Conservation (phyloP, 169 alveolate species). For the Toxoplasma gondii region DNA sequence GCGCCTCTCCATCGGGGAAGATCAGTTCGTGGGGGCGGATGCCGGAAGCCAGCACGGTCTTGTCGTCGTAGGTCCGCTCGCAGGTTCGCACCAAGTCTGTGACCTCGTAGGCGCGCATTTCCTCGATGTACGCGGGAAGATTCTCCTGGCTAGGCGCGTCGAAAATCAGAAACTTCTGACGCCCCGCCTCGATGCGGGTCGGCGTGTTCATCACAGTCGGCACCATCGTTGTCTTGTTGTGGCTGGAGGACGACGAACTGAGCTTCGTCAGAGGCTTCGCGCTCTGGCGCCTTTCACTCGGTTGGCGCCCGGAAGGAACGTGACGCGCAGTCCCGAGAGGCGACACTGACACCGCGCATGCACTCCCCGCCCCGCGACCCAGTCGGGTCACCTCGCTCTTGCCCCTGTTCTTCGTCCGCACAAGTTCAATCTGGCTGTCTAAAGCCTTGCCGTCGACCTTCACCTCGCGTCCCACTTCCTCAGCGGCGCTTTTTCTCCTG, state of each 20-base stretch:
- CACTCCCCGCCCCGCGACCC: too few relatives aligned
- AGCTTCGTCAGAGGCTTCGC: background rate
- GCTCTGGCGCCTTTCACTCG: too few relatives aligned
- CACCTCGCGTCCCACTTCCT: too few relatives aligned
- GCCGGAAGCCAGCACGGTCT: constrained; percentile 74
- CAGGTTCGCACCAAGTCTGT: constrained; percentile 91
- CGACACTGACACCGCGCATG: too few relatives aligned
- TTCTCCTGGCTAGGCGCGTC: constrained; percentile 90
- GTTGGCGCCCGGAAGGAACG: too few relatives aligned
- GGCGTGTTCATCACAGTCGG: constrained; percentile 84
- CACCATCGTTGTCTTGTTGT: background rate
- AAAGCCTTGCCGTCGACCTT: too few relatives aligned
- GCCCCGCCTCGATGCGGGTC: constrained; percentile 85
- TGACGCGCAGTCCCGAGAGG: too few relatives aligned
- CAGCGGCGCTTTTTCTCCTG: too few relatives aligned
- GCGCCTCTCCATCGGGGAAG: constrained; percentile 93
- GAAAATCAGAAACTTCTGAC: constrained; percentile 83
- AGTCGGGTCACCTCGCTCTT: too few relatives aligned
- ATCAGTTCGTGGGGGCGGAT: constrained; percentile 82
- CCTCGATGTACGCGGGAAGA: constrained; percentile 81
- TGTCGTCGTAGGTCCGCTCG: constrained; percentile 85
- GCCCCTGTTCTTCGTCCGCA: too few relatives aligned
- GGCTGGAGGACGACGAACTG: background rate
- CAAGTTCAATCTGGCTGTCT: too few relatives aligned
- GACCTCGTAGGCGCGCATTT: constrained; percentile 84